These are phyloP conservation scores for Chrysanthemum lavandulifolium DNA, from an alignment of 129 eudicot species.

Conservation along the genomic window DNA sequence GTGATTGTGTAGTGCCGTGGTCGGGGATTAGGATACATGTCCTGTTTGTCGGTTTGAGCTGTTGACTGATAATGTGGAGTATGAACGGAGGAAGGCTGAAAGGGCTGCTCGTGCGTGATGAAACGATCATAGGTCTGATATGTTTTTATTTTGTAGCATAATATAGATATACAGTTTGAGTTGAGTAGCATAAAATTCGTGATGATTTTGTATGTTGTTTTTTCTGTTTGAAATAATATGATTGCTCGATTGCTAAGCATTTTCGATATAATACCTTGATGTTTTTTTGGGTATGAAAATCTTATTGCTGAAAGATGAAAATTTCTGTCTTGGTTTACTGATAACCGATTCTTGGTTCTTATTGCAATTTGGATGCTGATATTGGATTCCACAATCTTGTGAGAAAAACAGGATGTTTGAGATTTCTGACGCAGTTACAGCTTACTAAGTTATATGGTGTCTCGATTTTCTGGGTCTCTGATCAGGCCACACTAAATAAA, in stretches of 20 bases:
- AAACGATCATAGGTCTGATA: neutral
- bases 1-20: conserved; percentile 63
- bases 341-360: no score
- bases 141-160: neutral
- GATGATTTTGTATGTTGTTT: conserved; percentile 15
- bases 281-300: no score
- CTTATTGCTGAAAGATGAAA: no score
- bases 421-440: no score
- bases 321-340: no score
- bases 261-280: neutral
- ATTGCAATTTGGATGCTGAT: no score
- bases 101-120: conserved; percentile 21
- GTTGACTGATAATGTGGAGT: conserved; percentile 54
- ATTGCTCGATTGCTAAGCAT: conserved; percentile 18
- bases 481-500: no score
- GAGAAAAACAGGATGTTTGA: no score
- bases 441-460: no score
- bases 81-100: conserved; percentile 38
- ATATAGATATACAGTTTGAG: neutral
- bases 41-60: conserved; percentile 57
- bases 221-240: conserved; percentile 25
- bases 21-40: conserved; percentile 46
- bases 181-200: neutral
- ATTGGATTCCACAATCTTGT: no score
- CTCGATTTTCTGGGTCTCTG: no score